A percentile compares a stretch with the other conserved stretches of the same genome.
Conservation (phyloP, 257 asterid species). For the Voacanga thouarsii region DNA sequence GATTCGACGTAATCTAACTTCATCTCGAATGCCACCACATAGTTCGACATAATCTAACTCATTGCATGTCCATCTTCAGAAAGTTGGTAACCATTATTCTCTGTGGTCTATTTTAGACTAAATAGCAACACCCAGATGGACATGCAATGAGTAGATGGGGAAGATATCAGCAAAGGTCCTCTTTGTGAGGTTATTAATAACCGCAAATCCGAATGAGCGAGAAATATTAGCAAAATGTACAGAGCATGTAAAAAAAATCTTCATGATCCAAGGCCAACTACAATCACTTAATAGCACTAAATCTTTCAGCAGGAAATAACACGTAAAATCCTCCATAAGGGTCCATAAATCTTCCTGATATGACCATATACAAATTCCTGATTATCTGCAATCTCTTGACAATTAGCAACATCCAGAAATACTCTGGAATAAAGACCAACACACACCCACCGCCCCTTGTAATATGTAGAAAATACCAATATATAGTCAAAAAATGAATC, state of each 20-base stretch:
- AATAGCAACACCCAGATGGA: neutral
- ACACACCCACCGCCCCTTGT: neutral
- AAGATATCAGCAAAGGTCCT: neutral
- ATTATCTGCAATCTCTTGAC: neutral
- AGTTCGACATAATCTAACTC: too few relatives aligned
- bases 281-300: too few relatives aligned
- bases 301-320: too few relatives aligned
- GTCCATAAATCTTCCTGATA: neutral
- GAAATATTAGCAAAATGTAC: neutral
- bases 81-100: neutral
- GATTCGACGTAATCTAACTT: neutral
- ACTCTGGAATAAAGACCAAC: neutral
- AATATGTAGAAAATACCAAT: neutral
- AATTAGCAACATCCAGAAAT: neutral
- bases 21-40: neutral
- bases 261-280: neutral
- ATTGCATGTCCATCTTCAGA: too few relatives aligned
- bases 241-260: neutral
- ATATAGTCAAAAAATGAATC: neutral
- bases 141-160: neutral
- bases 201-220: neutral
- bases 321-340: too few relatives aligned
- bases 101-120: neutral
- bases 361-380: neutral
- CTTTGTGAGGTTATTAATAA: neutral